Evolutionary conservation across 108 stramenopile species (phyloP), one percentile per base, ranked within the genome.

Genomic region (Nitzschia sp.): DNA sequence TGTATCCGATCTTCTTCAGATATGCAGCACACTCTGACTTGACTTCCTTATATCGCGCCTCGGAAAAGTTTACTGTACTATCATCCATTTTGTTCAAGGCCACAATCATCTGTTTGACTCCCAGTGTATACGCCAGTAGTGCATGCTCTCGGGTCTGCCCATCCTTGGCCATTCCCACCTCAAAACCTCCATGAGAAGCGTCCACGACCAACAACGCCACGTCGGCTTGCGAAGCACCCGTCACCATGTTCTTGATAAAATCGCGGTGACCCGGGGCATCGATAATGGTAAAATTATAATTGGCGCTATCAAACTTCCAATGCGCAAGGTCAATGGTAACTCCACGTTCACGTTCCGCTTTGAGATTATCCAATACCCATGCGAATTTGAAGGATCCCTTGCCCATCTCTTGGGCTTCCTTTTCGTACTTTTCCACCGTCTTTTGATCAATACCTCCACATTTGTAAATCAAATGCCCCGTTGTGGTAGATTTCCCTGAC

Each of bases 61-160:
- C 86, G 51, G 84, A 77, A 81, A 92, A 97, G 46, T 92, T 78
- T 74, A 92, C 93, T 5, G 93, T 80, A 18, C 75, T 78, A 71
- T 94, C 92, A 78, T 98, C 98, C 96, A 98, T 97, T 77, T 98
- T 97, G 87, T 97, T 98, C 29, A 92, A 59, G 63, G 84, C 90
- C 23, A 97, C 96, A 83, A 98, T 96, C 92, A 98, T 91, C 85
- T 97, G 97, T 76, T 91, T 91, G 56, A 98, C 96, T 49, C 98
- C 98, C 18, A 97, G 83, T 62, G 96, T 96, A 85, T 92, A 90
- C 11, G 97, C 96, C 11, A 98, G 82, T 9, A 97, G 82, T 13
- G 94, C 95, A 79, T 97, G 95, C 78, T 98, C 97, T 29, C 92
- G 77, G 25, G 93, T 95, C 79, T 95, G 95, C 49, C 96, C 97